A percentile compares a stretch with the other conserved stretches of the same genome.
These are phyloP conservation scores for Malus fusca DNA, from an alignment of 306 rosid species.

Conservation along the genomic window DNA sequence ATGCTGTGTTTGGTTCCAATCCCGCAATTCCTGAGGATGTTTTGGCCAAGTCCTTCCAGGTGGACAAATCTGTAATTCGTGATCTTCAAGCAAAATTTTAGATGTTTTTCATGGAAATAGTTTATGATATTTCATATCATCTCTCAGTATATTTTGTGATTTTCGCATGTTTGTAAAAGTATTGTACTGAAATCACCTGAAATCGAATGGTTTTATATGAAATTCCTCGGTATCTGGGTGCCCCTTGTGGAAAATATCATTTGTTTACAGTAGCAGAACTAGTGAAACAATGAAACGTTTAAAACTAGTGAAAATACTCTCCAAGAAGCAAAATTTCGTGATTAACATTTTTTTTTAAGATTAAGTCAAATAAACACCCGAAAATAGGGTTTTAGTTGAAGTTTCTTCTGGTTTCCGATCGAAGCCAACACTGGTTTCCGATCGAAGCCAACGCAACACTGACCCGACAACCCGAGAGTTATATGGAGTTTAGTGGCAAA, in stretches of 20 bases:
- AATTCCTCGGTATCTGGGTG: not conserved
- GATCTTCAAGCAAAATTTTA: constrained; percentile 7
- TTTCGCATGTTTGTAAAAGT: not conserved
- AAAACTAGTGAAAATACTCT: not conserved
- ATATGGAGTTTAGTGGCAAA: not conserved
- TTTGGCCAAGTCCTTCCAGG: constrained; percentile 17
- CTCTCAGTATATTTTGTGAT: not conserved
- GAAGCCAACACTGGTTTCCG: not conserved
- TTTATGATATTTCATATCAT: not conserved
- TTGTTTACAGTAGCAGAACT: not conserved
- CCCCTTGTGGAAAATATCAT: not conserved
- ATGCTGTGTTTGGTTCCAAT: constrained; percentile 8
- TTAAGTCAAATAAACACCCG: not conserved
- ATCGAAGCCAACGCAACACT: not conserved
- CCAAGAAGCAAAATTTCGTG: not conserved
- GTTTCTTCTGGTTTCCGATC: not conserved
- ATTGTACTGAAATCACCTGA: not conserved
- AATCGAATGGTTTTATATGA: not conserved
- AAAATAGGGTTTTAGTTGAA: not conserved
- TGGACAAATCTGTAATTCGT: constrained; percentile 6
- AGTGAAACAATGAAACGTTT: not conserved
- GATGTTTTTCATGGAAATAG: not conserved
- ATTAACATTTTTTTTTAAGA: not conserved
- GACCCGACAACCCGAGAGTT: not conserved
- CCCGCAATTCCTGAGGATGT: constrained; percentile 4